Evolutionary conservation across 805 yeast genomes (phyloP), one percentile per base, ranked within the genome.

Genomic region (Torulaspora microellipsoides): DNA sequence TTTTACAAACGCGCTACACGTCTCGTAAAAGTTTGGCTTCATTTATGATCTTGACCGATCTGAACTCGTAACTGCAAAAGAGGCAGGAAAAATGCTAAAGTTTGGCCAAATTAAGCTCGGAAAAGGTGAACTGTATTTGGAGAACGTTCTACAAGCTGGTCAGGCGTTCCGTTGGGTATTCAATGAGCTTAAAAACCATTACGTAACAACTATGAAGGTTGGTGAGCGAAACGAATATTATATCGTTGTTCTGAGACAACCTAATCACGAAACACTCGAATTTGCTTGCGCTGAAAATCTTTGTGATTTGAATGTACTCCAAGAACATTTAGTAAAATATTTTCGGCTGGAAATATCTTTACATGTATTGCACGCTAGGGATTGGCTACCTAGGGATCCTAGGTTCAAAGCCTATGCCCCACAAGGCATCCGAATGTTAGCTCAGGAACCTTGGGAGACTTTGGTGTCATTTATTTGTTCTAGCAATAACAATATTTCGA

Each of bases 371-470:
- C 83, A 84, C 57, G 25, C 39, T 11, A 46, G 56, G 1, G 69
- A 74, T 14, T 90, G 98, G 96, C 52, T 72, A 2, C 44, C 49
- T 0, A 72, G 65, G 14, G 95, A 88, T 59, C 38, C 68, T 14
- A 63, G 68, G 15, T 83, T 80, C 55, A 60, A 60, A 36, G 64
- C 61, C 38, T 60, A 59, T 41, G 41, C 67, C 4, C 49, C 61
- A 43, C 70, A 70, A 3, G 98, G 97, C 0, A 80, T 91, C 14
- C 68, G 99, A 27, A 87, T 91, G 49, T 72, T 93, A 23, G 73
- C 90, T 30, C 98, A 93, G 62, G 96, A 91, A 51, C 98, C 99
- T 0, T 93, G 98, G 98, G 99, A 93, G 54, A 88, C 91, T 34
- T 69, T 89, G 35, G 68, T 91, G 14, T 85, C 93, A 2, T 93